These are phyloP conservation scores for Diphasiastrum complanatum DNA, from an alignment of 83 land plant genomes.

Conservation along the genomic window DNA sequence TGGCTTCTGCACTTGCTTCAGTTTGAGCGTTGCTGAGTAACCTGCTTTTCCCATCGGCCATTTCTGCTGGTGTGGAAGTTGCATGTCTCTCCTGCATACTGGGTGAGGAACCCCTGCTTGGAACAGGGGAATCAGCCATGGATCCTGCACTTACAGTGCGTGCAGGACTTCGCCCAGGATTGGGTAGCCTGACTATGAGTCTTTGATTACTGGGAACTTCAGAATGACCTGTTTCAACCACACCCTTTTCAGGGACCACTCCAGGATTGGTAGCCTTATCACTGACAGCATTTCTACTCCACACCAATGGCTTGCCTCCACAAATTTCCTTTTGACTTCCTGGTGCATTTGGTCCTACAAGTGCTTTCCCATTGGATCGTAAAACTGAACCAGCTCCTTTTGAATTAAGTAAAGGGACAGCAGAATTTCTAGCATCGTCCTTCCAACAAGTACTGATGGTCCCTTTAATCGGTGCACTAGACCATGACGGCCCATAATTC, in stretches of 20 bases:
- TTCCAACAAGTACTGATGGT: conserved; percentile 17
- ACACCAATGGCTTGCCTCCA: conserved; percentile 16
- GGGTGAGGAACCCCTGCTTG: conserved; percentile 49
- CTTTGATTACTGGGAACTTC: conserved; percentile 18
- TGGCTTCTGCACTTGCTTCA: conserved; percentile 16
- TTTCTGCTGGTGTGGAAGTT: conserved; percentile 12
- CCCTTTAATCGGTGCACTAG: conserved; percentile 23
- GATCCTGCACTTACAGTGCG: conserved; percentile 37
- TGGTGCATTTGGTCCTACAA: conserved; percentile 8
- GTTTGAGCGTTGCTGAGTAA: no score
- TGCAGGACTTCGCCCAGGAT: conserved; percentile 49
- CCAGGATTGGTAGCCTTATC: conserved; percentile 17
- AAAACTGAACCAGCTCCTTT: conserved; percentile 9
- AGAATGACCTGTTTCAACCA: conserved; percentile 7
- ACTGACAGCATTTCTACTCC: conserved; percentile 20
- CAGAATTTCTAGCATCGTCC: conserved; percentile 27
- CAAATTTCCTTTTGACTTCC: conserved; percentile 26
- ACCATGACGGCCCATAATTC: conserved; percentile 26
- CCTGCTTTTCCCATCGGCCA: conserved; percentile 29
- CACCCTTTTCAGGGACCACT: conserved; percentile 15
- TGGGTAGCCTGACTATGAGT: conserved; percentile 30
- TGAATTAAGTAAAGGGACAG: conserved; percentile 1
- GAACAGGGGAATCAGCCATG: conserved; percentile 31
- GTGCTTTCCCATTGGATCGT: conserved; percentile 4
- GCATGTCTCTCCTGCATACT: conserved; percentile 30